Percentiles rank a stretch among this genome's conserved stretches.
phyloP scores from a whole-genome alignment of 2,329 filamentous ascomycete species.

The Ophiostoma sp. region DNA sequence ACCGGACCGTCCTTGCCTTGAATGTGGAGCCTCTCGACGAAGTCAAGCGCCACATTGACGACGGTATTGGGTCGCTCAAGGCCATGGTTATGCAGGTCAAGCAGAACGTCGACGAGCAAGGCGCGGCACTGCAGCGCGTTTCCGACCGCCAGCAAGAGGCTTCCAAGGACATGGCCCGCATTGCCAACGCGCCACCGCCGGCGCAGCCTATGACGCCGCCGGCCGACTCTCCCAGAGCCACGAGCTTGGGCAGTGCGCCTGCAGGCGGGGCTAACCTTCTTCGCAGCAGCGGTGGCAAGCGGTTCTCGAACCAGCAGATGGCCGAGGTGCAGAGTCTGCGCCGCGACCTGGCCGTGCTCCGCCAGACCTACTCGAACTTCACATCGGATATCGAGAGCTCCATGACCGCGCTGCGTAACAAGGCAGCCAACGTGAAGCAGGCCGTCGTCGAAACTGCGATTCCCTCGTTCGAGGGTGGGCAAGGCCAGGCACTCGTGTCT shows the following conservation, averaged over 20 bases:
- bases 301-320: conserved; percentile 51
- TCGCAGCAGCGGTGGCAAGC: conserved; percentile 18
- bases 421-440: conserved; percentile 74
- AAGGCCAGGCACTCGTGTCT: conserved; percentile 80
- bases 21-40: conserved; percentile 93
- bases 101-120: conserved; percentile 76
- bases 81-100: conserved; percentile 81
- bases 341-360: conserved; percentile 81
- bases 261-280: not conserved
- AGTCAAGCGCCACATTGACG: conserved; percentile 93
- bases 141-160: conserved; percentile 87
- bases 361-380: conserved; percentile 90
- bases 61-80: conserved; percentile 74
- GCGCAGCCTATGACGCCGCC: conserved; percentile 36
- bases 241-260: conserved; percentile 25
- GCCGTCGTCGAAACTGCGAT: conserved; percentile 64
- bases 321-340: conserved; percentile 75
- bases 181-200: conserved; percentile 37
- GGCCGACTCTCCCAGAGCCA: conserved; percentile 46
- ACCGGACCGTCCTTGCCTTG: conserved; percentile 87
- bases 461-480: conserved; percentile 67
- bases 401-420: conserved; percentile 75
- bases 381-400: conserved; percentile 81
- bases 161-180: conserved; percentile 72
- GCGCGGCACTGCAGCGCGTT: conserved; percentile 73